Evolutionary conservation across 352 stramenopile genomes (phyloP), one percentile per base, ranked within the genome.

Genomic region (Peronospora tabacina): DNA sequence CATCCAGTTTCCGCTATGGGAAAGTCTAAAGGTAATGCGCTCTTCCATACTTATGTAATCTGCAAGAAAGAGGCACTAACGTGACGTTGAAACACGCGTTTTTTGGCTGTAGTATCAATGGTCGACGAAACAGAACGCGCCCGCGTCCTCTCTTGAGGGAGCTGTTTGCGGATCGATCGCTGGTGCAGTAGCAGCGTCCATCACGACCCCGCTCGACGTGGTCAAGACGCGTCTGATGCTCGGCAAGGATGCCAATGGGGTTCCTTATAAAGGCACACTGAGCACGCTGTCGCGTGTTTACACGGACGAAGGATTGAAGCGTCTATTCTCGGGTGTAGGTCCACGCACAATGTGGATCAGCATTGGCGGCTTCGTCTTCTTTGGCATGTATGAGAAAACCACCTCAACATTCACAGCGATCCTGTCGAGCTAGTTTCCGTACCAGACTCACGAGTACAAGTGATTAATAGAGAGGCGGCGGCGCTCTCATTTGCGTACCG

Each of bases 351-450:
- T 98, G 76, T 99, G 97, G 97, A 99, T 99, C 68, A 95, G 88
- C 16, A 97, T 99, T 60, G 97, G 97, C 34, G 97, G 97, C 33
- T 98, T 99, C 68, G 93, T 99, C n/a, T 99, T 98, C 71, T 99
- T 99, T 57, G 96, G 96, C 45, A 95, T 96, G 49, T 99, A 99
- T 70, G 96, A 99, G 55, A 94, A 93, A 66, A 62, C 75, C 40
- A 85, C 75, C n/a, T 71, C 78, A 17, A 87, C 75, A 13, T 83
- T 94, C 33, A 61, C 68, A 41, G 60, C 59, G 7, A 57, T 87
- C 33, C 53, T 86, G 38, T 87, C 76, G 20, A 28, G 44, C 13
- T 16, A 15, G 13, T 7, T 17, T 30, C 22, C 16, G 24, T 30
- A n/a, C 37, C 44, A 19, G 15, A 37, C 12, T 24, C 15, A 13